Evolutionary conservation across 2,329 filamentous ascomycete species (phyloP).

Genomic region (Allantophomopsis cytisporea): DNA sequence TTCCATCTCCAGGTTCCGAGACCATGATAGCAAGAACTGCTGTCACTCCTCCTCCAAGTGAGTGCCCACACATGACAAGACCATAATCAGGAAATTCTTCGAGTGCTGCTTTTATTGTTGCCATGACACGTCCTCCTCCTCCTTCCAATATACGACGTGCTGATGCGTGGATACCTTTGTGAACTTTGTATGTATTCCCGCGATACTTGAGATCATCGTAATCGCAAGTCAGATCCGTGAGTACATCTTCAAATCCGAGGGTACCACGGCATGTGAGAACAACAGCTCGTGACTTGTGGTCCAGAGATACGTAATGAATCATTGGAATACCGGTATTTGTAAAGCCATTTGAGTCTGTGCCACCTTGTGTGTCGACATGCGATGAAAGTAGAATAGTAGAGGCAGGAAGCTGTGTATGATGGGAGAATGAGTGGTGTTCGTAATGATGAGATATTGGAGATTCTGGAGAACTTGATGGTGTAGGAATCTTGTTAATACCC

Average conservation of each 20-base stretch:
- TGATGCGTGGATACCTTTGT: conserved; percentile 42
- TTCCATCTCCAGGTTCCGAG: conserved; percentile 29
- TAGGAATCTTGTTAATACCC: conserved; percentile 40
- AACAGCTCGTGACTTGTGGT: conserved; percentile 40
- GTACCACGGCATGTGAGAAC: conserved; percentile 40
- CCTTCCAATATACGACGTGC: conserved; percentile 34
- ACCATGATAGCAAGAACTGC: conserved; percentile 40
- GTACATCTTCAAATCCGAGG: conserved; percentile 40
- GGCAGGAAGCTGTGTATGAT: conserved; percentile 43
- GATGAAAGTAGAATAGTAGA: conserved; percentile 43
- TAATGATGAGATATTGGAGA: conserved; percentile 27
- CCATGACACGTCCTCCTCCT: conserved; percentile 33
- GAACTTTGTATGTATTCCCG: conserved; percentile 36
- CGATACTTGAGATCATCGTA: conserved; percentile 34
- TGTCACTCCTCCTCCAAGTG: conserved; percentile 38
- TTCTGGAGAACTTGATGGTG: conserved; percentile 21
- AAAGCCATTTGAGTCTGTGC: conserved; percentile 32
- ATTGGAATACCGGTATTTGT: conserved; percentile 37
- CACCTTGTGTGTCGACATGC: conserved; percentile 38
- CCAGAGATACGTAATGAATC: conserved; percentile 41
- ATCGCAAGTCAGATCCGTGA: conserved; percentile 43
- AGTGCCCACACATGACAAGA: conserved; percentile 40
- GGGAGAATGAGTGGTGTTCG: conserved; percentile 49
- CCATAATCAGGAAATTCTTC: conserved; percentile 41
- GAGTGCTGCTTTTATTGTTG: conserved; percentile 34